phyloP scores from a whole-genome alignment of 768 basidiomycete species.

The Suillus clintonianus region DNA sequence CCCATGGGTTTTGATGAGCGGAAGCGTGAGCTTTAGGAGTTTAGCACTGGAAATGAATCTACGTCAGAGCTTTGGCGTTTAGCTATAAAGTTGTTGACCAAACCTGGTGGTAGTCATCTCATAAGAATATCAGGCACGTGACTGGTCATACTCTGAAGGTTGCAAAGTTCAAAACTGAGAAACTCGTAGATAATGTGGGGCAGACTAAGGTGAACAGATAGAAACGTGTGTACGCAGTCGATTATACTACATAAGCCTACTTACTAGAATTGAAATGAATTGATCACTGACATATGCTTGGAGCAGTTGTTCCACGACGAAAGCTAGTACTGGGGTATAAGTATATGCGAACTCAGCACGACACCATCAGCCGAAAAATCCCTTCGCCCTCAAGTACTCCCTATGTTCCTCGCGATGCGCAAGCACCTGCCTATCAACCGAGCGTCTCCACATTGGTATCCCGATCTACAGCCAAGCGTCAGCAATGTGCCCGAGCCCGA shows the following conservation, averaged over 20 bases:
- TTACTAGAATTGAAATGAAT: too few relatives aligned
- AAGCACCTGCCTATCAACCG: conserved; percentile 48
- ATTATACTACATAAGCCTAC: background rate
- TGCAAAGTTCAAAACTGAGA: background rate
- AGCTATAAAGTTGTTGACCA: background rate
- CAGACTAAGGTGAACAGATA: background rate
- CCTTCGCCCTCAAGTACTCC: conserved; percentile 42
- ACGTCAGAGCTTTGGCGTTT: background rate
- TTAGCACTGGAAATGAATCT: conserved; percentile 17
- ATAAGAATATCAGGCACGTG: background rate
- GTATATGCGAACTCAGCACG: background rate
- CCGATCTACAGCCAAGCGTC: conserved; percentile 39
- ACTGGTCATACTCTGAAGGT: background rate
- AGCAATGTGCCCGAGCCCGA: conserved; percentile 4
- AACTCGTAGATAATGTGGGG: background rate
- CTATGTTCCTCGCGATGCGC: conserved; percentile 49
- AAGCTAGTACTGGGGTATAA: background rate
- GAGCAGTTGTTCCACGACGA: too few relatives aligned
- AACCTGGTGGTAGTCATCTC: conserved; percentile 5
- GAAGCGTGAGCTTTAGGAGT: conserved; percentile 62
- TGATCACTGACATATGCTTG: too few relatives aligned
- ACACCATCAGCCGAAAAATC: conserved; percentile 38
- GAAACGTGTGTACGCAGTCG: background rate
- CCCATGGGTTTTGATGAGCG: conserved; percentile 65
- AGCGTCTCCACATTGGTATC: conserved; percentile 52